These are phyloP conservation scores for Acer campestre DNA, from an alignment of 345 rosid genomes.

Conservation along the genomic window DNA sequence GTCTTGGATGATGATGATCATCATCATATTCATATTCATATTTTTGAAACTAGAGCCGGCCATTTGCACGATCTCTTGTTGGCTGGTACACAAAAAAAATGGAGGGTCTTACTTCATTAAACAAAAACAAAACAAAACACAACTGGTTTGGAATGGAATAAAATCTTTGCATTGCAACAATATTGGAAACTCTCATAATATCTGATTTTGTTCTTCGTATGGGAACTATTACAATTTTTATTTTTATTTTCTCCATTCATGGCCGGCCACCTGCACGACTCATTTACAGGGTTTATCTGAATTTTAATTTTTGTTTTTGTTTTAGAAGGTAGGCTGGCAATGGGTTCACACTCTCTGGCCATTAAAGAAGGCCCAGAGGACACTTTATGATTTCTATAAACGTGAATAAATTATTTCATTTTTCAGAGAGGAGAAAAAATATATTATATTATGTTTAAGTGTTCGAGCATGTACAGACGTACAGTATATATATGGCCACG, in stretches of 20 bases:
- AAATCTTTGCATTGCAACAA: constrained; percentile 24
- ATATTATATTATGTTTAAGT: not conserved
- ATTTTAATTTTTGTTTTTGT: not conserved
- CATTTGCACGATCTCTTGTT: constrained; percentile 33
- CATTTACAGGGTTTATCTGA: not conserved
- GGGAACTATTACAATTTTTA: not conserved
- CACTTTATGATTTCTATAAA: not conserved
- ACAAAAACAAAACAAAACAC: not conserved
- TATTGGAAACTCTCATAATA: constrained; percentile 10
- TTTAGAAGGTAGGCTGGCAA: not conserved
- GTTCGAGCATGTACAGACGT: not conserved
- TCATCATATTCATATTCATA: not conserved
- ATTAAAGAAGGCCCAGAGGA: not conserved
- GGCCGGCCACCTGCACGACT: constrained; percentile 3
- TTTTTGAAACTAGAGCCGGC: constrained; percentile 24
- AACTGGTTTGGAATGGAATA: constrained; percentile 9
- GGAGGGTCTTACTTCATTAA: not conserved
- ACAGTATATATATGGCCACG: not conserved
- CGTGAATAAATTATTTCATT: not conserved
- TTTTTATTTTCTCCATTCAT: not conserved
- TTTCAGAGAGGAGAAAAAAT: not conserved
- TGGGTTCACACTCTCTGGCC: not conserved
- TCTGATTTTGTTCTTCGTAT: constrained; percentile 22
- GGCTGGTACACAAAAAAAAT: not conserved
- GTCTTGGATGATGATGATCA: not conserved